Percentiles rank a stretch among this genome's conserved stretches.
phyloP scores from a whole-genome alignment of 2,329 filamentous ascomycete genomes.

The Aureobasidium sp. region DNA sequence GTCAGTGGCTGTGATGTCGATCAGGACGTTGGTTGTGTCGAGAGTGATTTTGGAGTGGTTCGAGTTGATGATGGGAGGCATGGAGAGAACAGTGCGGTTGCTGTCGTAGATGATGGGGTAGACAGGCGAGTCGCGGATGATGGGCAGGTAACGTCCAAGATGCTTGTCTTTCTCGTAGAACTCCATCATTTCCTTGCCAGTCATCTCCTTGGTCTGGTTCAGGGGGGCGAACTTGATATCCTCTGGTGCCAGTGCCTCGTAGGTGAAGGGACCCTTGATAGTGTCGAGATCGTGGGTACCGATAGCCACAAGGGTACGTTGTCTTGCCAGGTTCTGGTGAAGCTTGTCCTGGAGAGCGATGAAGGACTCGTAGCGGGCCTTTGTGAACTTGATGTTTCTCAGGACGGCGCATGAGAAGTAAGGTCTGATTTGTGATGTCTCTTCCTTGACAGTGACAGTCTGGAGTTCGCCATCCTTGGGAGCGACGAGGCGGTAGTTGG shows the following conservation, averaged over 20 bases:
- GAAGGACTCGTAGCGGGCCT: slow-evolving; percentile 92
- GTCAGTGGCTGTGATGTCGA: slow-evolving; percentile 94
- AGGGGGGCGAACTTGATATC: slow-evolving; percentile 85
- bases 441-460: slow-evolving; percentile 68
- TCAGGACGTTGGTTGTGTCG: slow-evolving; percentile 86
- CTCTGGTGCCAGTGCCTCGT: slow-evolving; percentile 84
- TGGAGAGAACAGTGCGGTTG: slow-evolving; percentile 76
- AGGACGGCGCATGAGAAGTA: slow-evolving; percentile 85
- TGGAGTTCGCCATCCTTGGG: slow-evolving; percentile 68
- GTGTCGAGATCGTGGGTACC: slow-evolving; percentile 96
- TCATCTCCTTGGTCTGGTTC: slow-evolving; percentile 86
- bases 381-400: slow-evolving; percentile 82
- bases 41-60: slow-evolving; percentile 94
- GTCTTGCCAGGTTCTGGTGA: slow-evolving; percentile 88
- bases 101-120: slow-evolving; percentile 95
- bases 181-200: slow-evolving; percentile 78
- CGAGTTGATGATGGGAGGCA: slow-evolving; percentile 96
- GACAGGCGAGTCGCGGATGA: slow-evolving; percentile 85
- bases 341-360: slow-evolving; percentile 97
- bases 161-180: slow-evolving; percentile 95
- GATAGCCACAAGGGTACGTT: slow-evolving; percentile 90
- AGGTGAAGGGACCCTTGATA: slow-evolving; percentile 88
- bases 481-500: slow-evolving; percentile 68
- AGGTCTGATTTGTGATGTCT: slow-evolving; percentile 71
- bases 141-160: slow-evolving; percentile 81